phyloP scores from a whole-genome alignment of 139 green algal species.

The Picocystis salinarum region DNA sequence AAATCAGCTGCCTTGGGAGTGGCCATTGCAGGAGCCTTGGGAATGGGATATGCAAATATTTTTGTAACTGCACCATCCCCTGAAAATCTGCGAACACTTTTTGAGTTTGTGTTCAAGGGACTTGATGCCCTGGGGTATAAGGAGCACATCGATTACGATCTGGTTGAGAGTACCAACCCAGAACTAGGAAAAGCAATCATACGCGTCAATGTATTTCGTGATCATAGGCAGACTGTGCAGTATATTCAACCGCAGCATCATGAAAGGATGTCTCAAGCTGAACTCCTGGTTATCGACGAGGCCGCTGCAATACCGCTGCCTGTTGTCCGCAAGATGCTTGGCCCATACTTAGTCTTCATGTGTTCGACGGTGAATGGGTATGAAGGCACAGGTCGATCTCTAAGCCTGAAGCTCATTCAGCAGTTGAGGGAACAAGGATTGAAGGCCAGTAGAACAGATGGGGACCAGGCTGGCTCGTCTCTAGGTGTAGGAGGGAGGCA shows the following conservation, averaged over 20 bases:
- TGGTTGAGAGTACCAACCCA: constrained; percentile 84
- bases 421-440: constrained; percentile 56
- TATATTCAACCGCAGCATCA: constrained; percentile 90
- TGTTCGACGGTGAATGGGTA: constrained; percentile 90
- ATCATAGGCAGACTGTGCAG: constrained; percentile 86
- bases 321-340: constrained; percentile 75
- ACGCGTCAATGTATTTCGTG: constrained; percentile 75
- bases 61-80: constrained; percentile 91
- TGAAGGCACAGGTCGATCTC: constrained; percentile 81
- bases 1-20: constrained; percentile 41
- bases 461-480: no score
- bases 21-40: constrained; percentile 61
- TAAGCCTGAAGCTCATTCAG: constrained; percentile 89
- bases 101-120: constrained; percentile 92
- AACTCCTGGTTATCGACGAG: constrained; percentile 97
- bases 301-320: constrained; percentile 88
- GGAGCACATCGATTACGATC: constrained; percentile 93
- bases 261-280: constrained; percentile 62
- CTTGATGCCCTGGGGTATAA: constrained; percentile 73
- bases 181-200: constrained; percentile 71
- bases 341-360: constrained; percentile 95
- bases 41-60: constrained; percentile 89
- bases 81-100: constrained; percentile 93
- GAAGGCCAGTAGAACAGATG: no score
- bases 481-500: constrained; percentile 28